These are phyloP conservation scores for Elongisporangium anandrum DNA, from an alignment of 352 stramenopile genomes.

Conservation along the genomic window DNA sequence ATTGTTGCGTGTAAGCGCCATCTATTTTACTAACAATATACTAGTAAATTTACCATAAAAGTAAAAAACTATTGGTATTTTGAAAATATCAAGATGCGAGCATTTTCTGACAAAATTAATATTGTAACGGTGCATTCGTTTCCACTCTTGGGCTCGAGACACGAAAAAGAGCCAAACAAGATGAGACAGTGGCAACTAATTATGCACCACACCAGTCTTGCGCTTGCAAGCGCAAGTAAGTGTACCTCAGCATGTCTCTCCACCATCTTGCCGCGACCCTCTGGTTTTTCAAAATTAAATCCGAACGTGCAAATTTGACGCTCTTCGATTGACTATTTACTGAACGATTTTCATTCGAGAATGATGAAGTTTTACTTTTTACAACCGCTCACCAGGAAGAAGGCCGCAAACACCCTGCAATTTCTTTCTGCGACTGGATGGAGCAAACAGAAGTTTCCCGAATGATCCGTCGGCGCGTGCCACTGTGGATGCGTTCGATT, in stretches of 20 bases:
- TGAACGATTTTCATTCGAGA: background rate
- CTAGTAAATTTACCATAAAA: too few species aligned
- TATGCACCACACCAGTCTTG: background rate
- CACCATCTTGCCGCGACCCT: background rate
- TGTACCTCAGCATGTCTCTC: background rate
- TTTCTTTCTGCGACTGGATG: background rate
- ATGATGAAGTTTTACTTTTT: background rate
- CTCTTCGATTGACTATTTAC: too few species aligned
- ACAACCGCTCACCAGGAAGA: background rate
- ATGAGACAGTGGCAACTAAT: background rate
- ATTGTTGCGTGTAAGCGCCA: too few species aligned
- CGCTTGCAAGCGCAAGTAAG: background rate
- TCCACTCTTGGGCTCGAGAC: background rate
- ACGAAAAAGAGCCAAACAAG: background rate
- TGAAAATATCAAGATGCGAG: too few species aligned
- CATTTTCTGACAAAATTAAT: background rate
- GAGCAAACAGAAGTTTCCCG: background rate
- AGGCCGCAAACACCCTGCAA: too few species aligned
- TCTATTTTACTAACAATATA: too few species aligned
- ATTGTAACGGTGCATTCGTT: background rate
- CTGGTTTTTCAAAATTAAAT: too few species aligned
- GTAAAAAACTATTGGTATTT: too few species aligned
- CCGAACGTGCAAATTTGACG: background rate
- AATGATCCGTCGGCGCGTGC: background rate
- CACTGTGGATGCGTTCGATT: background rate